Percentiles rank a stretch among this genome's conserved stretches.
Evolutionary conservation across 1,284 basidiomycete species (phyloP).

Genomic region (Cutaneotrichosporon cavernicola): DNA sequence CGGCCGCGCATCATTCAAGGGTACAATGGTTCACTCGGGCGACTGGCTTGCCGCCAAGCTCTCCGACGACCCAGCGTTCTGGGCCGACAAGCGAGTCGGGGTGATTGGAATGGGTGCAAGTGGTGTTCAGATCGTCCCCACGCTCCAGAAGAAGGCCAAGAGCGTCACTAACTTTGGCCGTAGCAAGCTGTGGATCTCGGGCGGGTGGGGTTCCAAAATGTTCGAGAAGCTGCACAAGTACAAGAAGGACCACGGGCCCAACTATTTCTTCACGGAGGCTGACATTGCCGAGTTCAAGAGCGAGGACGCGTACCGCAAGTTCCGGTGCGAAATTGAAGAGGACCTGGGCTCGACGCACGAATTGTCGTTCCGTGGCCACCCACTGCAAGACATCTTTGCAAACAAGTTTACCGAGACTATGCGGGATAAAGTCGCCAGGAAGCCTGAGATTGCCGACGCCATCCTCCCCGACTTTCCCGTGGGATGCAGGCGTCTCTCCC

Average conservation of each 20-base stretch:
- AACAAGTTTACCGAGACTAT: conserved; percentile 27
- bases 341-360: conserved; percentile 21
- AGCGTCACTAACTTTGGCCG: conserved; percentile 34
- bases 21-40: conserved; percentile 34
- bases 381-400: conserved; percentile 12
- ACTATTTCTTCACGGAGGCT: conserved; percentile 16
- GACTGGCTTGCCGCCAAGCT: conserved; percentile 21
- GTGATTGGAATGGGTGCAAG: conserved; percentile 27
- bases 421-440: conserved; percentile 21
- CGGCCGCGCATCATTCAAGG: conserved; percentile 31
- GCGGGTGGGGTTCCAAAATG: conserved; percentile 30
- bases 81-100: conserved; percentile 22
- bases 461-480: conserved; percentile 35
- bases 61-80: conserved; percentile 17
- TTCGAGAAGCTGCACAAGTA: conserved; percentile 10
- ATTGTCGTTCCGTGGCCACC: conserved; percentile 12
- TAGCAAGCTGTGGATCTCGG: conserved; percentile 30
- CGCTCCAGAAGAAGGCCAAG: conserved; percentile 26
- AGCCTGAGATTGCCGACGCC: conserved; percentile 26
- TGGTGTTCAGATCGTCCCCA: conserved; percentile 34
- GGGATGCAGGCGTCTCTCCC: conserved; percentile 43
- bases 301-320: conserved; percentile 29
- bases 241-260: not conserved
- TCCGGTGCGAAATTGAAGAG: conserved; percentile 29
- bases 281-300: conserved; percentile 13